Base-by-base conservation (phyloP, 2,329 filamentous ascomycete species). In the Dryadomyces sulphureus region DNA sequence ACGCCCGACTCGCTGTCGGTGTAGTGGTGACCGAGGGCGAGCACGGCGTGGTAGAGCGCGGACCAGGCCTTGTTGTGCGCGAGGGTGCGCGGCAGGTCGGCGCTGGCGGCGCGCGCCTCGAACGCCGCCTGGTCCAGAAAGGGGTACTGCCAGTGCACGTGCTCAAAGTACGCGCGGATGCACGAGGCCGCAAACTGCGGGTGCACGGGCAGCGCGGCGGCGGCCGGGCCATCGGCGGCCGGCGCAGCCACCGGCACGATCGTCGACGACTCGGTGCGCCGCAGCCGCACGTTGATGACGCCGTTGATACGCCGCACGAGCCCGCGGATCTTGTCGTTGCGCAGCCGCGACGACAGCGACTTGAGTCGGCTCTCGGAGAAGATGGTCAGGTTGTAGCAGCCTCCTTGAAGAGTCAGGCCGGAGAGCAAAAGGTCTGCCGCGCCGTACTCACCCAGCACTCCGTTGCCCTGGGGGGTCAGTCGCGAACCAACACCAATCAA, bases 11-110 rank as follows among this genome's bases (percentile, higher is more conserved):
- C 34, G 21, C 32, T 20, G 17, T 35, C 38, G 2, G 21, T 8
- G 22, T 62, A 59, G 45, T 61, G 61, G 22, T 57, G 62, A 6
- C 64, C 64, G 2, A 67, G 48, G 3, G 64, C 65, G 4, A 67
- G 53, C 5, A 61, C 53, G 2, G 58, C 41, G 45, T 66, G 54
- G 50, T 67, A 69, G 4, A 68, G 49, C 7, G 62, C 60, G 0
- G 57, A 61, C 54, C 60, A 65, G 0, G 59, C 53, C 34, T 58
- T 56, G 46, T 56, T 60, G 0, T 47, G 52, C 7, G 52, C 43
- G 1, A 64, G 51, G 4, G 52, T 41, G 5, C 54, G 46, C 5
- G 49, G 48, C 4, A 63, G 55, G 14, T 60, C 46, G 4, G 56
- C 46, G 25, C 52, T 55, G 8, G 53, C 50, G 7, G 57, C 57